Conservation (phyloP, 495 filamentous ascomycete species). For the Penicillium desertorum region DNA sequence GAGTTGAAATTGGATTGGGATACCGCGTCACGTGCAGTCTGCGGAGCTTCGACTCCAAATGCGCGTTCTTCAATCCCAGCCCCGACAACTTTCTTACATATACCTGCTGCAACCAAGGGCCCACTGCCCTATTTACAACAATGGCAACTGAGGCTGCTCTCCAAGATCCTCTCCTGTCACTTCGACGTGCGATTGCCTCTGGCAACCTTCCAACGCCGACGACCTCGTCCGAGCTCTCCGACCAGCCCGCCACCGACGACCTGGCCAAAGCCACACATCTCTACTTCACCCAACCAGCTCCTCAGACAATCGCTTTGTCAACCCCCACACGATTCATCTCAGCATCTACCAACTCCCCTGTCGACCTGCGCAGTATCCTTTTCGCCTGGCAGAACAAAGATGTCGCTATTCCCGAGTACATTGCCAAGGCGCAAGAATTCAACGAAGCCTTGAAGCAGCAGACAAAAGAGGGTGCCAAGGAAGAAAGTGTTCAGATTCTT, state of each 20-base stretch:
- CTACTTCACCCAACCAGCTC: slow-evolving; percentile 64
- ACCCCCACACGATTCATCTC: slow-evolving; percentile 82
- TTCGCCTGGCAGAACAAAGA: slow-evolving; percentile 94
- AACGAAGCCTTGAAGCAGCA: slow-evolving; percentile 72
- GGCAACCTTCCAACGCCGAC: slow-evolving; percentile 65
- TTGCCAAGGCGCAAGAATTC: slow-evolving; percentile 73
- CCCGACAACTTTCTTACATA: slow-evolving; percentile 1
- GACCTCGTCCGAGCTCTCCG: slow-evolving; percentile 58
- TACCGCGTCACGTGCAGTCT: slow-evolving; percentile 10
- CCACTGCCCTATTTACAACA: slow-evolving; percentile 13
- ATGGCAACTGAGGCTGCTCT: slow-evolving; percentile 43
- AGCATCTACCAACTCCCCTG: slow-evolving; percentile 56
- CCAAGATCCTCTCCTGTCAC: slow-evolving; percentile 72
- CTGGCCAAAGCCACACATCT: slow-evolving; percentile 81
- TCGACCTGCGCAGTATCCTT: slow-evolving; percentile 91
- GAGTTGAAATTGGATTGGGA: background rate
- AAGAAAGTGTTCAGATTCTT: slow-evolving; percentile 68
- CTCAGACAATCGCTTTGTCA: slow-evolving; percentile 68
- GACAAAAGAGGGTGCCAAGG: slow-evolving; percentile 48
- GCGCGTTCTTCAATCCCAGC: slow-evolving; percentile 9
- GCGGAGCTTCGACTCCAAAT: slow-evolving; percentile 15
- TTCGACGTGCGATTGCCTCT: slow-evolving; percentile 74
- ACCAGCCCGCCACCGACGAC: slow-evolving; percentile 47
- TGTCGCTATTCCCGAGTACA: slow-evolving; percentile 82
- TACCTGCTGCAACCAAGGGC: slow-evolving; percentile 18